Evolutionary conservation across 441 rosid species (phyloP).

Genomic region (Adansonia rubrostipa): DNA sequence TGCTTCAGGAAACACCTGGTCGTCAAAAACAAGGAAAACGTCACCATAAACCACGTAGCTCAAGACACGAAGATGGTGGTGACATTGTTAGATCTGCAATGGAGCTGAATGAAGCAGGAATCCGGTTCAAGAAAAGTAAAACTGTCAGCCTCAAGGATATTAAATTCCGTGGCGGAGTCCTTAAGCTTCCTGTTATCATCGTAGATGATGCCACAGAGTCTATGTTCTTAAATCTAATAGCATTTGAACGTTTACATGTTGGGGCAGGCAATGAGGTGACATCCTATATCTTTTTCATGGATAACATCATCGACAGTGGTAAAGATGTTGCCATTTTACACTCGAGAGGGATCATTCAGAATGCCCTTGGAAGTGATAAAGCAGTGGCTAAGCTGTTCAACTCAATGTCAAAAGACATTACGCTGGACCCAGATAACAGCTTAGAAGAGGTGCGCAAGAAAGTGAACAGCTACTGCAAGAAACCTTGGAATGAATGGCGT

Average conservation of each 20-base stretch:
- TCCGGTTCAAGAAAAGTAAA: slow-evolving; percentile 41
- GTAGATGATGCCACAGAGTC: slow-evolving; percentile 52
- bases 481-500: slow-evolving; percentile 48
- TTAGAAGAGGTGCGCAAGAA: slow-evolving; percentile 30
- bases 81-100: slow-evolving; percentile 46
- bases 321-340: slow-evolving; percentile 49
- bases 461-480: slow-evolving; percentile 38
- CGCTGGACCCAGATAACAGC: slow-evolving; percentile 38
- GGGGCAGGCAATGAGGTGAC: slow-evolving; percentile 52
- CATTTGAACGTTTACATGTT: slow-evolving; percentile 50
- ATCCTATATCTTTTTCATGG: slow-evolving; percentile 41
- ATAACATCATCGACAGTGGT: slow-evolving; percentile 42
- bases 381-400: slow-evolving; percentile 53
- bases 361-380: slow-evolving; percentile 46
- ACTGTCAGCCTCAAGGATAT: slow-evolving; percentile 47
- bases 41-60: background rate
- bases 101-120: slow-evolving; percentile 51
- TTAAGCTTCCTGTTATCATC: slow-evolving; percentile 41
- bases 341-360: slow-evolving; percentile 47
- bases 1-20: slow-evolving; percentile 26
- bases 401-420: slow-evolving; percentile 41
- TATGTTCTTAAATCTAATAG: slow-evolving; percentile 48
- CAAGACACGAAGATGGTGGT: background rate
- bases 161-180: slow-evolving; percentile 40
- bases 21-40: background rate